Percentiles rank a stretch among this genome's conserved stretches.
Conservation (phyloP, 768 basidiomycete genomes). For the Pleurotus tuoliensis region DNA sequence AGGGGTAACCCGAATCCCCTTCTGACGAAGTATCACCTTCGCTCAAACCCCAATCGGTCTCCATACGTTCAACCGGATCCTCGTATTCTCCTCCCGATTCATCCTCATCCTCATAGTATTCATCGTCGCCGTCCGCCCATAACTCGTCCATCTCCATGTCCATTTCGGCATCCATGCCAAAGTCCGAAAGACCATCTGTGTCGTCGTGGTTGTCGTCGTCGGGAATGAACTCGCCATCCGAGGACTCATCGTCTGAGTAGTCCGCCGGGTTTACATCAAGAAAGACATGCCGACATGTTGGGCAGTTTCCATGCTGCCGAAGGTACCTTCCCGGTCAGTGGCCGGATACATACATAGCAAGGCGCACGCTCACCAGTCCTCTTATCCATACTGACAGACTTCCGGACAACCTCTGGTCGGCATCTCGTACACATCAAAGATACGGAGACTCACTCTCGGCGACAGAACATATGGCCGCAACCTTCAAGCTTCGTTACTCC, state of each 20-base stretch:
- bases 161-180: conserved; percentile 21
- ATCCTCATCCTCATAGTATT: conserved; percentile 14
- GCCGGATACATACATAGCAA: neutral
- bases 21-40: conserved; percentile 32
- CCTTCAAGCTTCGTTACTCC: conserved; percentile 55
- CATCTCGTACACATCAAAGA: neutral
- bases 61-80: conserved; percentile 18
- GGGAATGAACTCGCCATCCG: conserved; percentile 65
- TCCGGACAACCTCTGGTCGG: neutral
- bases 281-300: conserved; percentile 61
- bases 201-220: conserved; percentile 48
- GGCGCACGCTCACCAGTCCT: conserved; percentile 36
- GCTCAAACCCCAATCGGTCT: conserved; percentile 36
- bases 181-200: conserved; percentile 33
- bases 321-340: neutral
- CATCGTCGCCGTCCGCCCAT: conserved; percentile 19
- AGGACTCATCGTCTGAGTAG: conserved; percentile 60
- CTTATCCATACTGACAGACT: conserved; percentile 69
- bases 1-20: neutral
- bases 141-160: conserved; percentile 18
- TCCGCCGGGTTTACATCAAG: conserved; percentile 46
- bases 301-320: conserved; percentile 64
- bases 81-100: conserved; percentile 11
- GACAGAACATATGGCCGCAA: conserved; percentile 69
- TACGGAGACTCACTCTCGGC: conserved; percentile 46